Base-by-base conservation (phyloP, 2,329 filamentous ascomycete species). In the Penicillium sp. region DNA sequence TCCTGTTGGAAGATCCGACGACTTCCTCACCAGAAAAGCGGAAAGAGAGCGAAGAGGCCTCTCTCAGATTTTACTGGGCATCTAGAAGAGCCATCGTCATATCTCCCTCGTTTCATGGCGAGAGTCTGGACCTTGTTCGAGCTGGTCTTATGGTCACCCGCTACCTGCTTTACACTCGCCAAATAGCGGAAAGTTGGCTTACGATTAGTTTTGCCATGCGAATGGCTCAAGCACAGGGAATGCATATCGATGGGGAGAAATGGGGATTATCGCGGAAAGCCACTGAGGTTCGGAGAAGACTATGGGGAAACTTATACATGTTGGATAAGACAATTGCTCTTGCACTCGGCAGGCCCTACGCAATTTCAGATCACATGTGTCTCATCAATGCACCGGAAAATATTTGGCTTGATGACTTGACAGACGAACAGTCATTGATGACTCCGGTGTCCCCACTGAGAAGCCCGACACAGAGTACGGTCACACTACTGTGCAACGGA, bases 191-290 rank as follows among this genome's bases (percentile, higher is more conserved):
- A 51, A 67, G 67, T 4, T 76, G 74, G 74, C 64, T 76, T 1
- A 76, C 74, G 1, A 68, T 68, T 3, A 72, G 72, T 52, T 75
- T 76, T 36, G 74, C 74, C 1, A 72, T 75, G 58, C 70, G 73
- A 12, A 74, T 76, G 69, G 74, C 74, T 4, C 71, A 75, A 50
- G 73, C 72, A 0, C 73, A 76, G 45, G 73, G 74, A 1, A 75
- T 76, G 63, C 74, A 76, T 46, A 71, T 76, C 18, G 74, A 76
- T 51, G 74, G 74, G 7, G 69, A 72, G 49, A 62, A 68, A 13
- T 75, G 71, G 71, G 58, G 69, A 7, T 54, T 76, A 8, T 64
- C 72, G 0, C 62, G 64, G 4, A 70, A 71, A 37, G 69, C 69
- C 32, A 68, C 68, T 0, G 73, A 75, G 51, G 73, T 68, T 1